A percentile compares a stretch with the other conserved stretches of the same genome.
Evolutionary conservation across 2,329 filamentous ascomycete species (phyloP).

Genomic region (Claviceps fusiformis): DNA sequence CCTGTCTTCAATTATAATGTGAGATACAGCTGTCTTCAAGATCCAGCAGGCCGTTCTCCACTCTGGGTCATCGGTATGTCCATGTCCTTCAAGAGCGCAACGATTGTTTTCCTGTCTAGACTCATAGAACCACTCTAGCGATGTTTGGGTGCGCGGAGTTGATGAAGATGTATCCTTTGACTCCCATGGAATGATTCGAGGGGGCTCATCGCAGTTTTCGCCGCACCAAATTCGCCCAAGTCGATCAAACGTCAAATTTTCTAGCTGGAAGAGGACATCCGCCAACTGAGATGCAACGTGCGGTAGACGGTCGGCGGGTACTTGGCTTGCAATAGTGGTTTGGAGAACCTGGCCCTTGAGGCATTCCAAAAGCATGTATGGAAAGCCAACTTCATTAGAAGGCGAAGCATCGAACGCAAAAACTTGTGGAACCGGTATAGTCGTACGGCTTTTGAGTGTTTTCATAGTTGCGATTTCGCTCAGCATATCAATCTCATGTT

Average conservation of each 20-base stretch:
- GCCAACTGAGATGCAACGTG: not conserved
- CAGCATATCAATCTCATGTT: constrained; percentile 4
- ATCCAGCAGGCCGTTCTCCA: constrained; percentile 5
- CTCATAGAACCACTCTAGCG: constrained; percentile 6
- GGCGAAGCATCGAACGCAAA: constrained; percentile 2
- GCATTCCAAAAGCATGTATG: constrained; percentile 5
- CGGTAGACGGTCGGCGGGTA: not conserved
- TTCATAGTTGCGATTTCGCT: constrained; percentile 6
- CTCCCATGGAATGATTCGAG: constrained; percentile 4
- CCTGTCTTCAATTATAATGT: constrained; percentile 4
- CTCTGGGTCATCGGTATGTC: constrained; percentile 2
- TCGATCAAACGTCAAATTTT: constrained; percentile 4
- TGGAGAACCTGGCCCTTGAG: constrained; percentile 3
- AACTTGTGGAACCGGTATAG: constrained; percentile 4
- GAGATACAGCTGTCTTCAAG: constrained; percentile 4
- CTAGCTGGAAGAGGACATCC: constrained; percentile 5
- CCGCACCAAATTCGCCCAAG: constrained; percentile 7
- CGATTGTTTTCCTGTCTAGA: constrained; percentile 2
- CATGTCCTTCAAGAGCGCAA: constrained; percentile 1
- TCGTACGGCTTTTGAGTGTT: constrained; percentile 3
- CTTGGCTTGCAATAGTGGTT: constrained; percentile 1
- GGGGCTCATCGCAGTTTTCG: constrained; percentile 6
- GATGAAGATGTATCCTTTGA: not conserved
- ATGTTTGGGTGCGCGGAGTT: constrained; percentile 1
- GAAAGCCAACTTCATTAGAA: constrained; percentile 5